Percentiles rank a stretch among this genome's conserved stretches.
Conservation (phyloP, 345 rosid species). For the Salix exigua region DNA sequence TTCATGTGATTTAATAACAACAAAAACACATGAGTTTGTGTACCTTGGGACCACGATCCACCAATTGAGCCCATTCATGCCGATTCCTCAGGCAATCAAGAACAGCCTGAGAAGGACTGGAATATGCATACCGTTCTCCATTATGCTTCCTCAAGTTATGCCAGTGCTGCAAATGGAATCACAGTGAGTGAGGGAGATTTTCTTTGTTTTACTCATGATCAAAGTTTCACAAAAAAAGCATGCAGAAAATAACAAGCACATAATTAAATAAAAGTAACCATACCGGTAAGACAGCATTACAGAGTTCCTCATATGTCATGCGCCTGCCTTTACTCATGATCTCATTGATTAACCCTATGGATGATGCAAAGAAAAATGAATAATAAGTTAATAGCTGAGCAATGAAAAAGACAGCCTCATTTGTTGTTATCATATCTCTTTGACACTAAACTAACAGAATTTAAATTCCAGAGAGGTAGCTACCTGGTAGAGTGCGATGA, state of each 20-base stretch:
- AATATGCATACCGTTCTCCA: slow-evolving; percentile 97
- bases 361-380: background rate
- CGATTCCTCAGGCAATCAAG: slow-evolving; percentile 96
- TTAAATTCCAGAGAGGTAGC: background rate
- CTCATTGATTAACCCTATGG: slow-evolving; percentile 70
- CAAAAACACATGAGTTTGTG: background rate
- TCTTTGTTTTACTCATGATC: background rate
- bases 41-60: slow-evolving; percentile 99
- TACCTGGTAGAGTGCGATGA: slow-evolving; percentile 81
- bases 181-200: slow-evolving; percentile 1
- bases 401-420: background rate
- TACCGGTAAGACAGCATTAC: slow-evolving; percentile 94
- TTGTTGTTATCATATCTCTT: background rate
- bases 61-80: slow-evolving; percentile 94
- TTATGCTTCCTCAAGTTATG: slow-evolving; percentile 93
- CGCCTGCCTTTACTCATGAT: slow-evolving; percentile 93
- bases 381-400: background rate
- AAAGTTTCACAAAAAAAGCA: slow-evolving; percentile 1
- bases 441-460: background rate
- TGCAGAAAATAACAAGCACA: slow-evolving; percentile 8
- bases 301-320: slow-evolving; percentile 92
- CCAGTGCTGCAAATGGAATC: slow-evolving; percentile 76
- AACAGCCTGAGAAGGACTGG: slow-evolving; percentile 97
- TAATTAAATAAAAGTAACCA: slow-evolving; percentile 8
- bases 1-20: too few species aligned